Conservation (phyloP, 306 rosid genomes). For the Cicer pinnatifidum region DNA sequence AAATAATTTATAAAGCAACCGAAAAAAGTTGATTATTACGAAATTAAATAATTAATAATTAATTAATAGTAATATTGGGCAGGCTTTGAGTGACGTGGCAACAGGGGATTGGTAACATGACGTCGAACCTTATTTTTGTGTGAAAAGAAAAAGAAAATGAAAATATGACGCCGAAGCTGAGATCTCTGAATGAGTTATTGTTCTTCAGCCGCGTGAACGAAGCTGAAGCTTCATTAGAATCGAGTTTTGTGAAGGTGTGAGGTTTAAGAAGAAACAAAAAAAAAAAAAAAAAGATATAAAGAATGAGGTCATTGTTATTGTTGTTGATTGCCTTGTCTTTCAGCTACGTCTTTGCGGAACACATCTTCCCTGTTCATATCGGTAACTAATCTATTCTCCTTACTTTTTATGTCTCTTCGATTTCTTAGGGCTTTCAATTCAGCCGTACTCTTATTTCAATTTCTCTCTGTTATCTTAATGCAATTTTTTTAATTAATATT, state of each 20-base stretch:
- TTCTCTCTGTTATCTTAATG: neutral
- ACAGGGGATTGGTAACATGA: conserved; percentile 18
- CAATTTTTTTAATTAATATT: neutral
- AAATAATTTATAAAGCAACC: too few species aligned
- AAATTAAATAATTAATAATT: too few species aligned
- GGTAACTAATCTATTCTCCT: conserved; percentile 44
- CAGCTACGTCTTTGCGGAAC: conserved; percentile 55
- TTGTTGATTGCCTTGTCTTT: conserved; percentile 48
- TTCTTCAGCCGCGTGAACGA: neutral
- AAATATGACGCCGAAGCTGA: neutral
- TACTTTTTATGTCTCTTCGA: neutral
- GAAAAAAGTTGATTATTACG: too few species aligned
- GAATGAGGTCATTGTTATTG: conserved; percentile 54
- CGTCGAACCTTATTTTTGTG: conserved; percentile 5
- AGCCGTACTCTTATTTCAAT: neutral
- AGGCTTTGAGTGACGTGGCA: neutral
- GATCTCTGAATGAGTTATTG: neutral
- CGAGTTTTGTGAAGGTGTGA: neutral
- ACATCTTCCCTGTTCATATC: conserved; percentile 62
- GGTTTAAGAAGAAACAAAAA: neutral
- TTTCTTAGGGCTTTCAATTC: neutral
- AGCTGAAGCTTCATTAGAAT: neutral
- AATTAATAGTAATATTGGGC: too few species aligned
- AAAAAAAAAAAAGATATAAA: neutral
- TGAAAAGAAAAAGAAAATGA: too few species aligned